These are phyloP conservation scores for Exophiala xenobiotica DNA, from an alignment of 2,329 filamentous ascomycete species.

Conservation along the genomic window DNA sequence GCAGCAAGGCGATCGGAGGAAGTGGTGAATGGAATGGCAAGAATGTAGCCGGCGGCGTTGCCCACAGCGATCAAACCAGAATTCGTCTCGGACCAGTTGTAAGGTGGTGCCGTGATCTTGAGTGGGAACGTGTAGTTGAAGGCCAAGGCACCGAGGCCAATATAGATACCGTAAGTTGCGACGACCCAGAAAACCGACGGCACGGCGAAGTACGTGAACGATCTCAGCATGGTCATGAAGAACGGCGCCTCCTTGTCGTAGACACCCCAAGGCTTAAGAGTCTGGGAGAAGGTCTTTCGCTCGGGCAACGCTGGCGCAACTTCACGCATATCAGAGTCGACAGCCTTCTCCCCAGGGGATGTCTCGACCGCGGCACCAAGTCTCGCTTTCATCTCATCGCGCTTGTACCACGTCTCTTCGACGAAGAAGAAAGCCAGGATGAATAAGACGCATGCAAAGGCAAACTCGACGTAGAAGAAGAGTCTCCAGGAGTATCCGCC, in stretches of 20 bases:
- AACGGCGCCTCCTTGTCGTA: constrained; percentile 47
- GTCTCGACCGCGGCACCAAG: constrained; percentile 12
- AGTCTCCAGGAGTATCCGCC: constrained; percentile 59
- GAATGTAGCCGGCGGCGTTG: constrained; percentile 37
- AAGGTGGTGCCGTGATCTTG: constrained; percentile 40
- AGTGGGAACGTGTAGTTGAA: constrained; percentile 54
- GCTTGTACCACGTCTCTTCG: constrained; percentile 57
- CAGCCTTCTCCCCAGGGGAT: constrained; percentile 16
- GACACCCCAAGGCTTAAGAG: constrained; percentile 46
- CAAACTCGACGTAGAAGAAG: constrained; percentile 62
- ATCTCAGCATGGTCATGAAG: constrained; percentile 47
- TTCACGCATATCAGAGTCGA: constrained; percentile 35
- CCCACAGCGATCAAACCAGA: constrained; percentile 49
- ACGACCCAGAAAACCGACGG: constrained; percentile 53
- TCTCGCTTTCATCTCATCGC: constrained; percentile 20
- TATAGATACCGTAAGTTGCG: constrained; percentile 51
- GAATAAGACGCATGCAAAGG: constrained; percentile 48
- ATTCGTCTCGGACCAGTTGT: constrained; percentile 43
- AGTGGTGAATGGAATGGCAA: constrained; percentile 48
- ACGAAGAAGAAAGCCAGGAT: constrained; percentile 58
- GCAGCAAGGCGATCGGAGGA: constrained; percentile 42
- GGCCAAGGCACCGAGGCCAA: constrained; percentile 50
- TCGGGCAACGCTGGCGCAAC: constrained; percentile 34
- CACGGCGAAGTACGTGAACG: constrained; percentile 50
- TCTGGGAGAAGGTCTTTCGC: constrained; percentile 44